Base-by-base conservation (phyloP, 805 yeast genomes). In the Spathaspora sp. region DNA sequence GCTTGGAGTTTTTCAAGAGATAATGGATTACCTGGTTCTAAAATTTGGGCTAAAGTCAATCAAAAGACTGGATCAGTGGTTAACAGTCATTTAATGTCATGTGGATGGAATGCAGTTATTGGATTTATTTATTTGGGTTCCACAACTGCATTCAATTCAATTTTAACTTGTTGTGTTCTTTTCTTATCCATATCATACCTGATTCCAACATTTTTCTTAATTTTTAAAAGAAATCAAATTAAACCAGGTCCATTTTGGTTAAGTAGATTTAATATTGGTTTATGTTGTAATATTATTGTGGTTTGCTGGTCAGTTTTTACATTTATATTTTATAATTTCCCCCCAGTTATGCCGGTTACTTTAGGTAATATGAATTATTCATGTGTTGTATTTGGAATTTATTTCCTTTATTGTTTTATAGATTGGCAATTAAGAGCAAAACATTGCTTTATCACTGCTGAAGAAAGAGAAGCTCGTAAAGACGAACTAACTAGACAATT, bases 1-100 rank as follows among this genome's bases (percentile, higher is more conserved):
- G 72, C 84, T 55, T 86, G 88, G 87, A 81, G 88, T 7, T 81
- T 85, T 59, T 75, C 88, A 3, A 74, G 88, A 66, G 89, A 85
- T 60, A 76, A 81, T 46, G 87, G 86, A 38, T 67, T 82, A 52
- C 83, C 84, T 39, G 80, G 76, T 38, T 81, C 86, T 7, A 69
- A 66, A 42, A 74, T 73, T 55, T 78, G 83, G 79, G 62, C 82
- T 5, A 58, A 66, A 51, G 76, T 86, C 47, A 70, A 81, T 57
- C 57, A 70, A 17, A 69, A 62, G 44, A 65, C 79, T 5, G 80
- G 78, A 19, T 74, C 80, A n/a, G 89, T 89, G 12, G 67, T 83
- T 16, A 73, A 77, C 57, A 87, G 88, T 1, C 84, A 82, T 56
- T 47, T 82, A 19, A 69, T 83, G 70, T 80, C 85, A 14, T 73